Base-by-base conservation (phyloP, 164 flowering plant genomes). In the Vitis rupestris region DNA sequence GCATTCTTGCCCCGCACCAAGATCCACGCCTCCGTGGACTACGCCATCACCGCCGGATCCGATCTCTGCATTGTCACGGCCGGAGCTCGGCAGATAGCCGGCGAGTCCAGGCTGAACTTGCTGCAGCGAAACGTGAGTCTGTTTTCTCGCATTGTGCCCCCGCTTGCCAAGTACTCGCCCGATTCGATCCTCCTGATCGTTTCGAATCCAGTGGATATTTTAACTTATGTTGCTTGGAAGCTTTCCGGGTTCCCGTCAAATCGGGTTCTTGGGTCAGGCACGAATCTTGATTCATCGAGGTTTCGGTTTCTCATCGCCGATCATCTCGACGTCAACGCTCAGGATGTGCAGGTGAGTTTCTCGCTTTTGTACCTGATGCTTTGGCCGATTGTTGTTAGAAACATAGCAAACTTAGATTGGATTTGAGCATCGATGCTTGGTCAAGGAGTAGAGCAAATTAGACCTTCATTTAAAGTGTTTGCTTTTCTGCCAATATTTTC, bases 11-110 rank as follows among this genome's bases (percentile, higher is more conserved):
- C 97, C 31, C 87, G 93, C 23, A 87, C 93, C 53, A 81, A 78
- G 44, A 91, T 91, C 82, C 12, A 19, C 11, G 88, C 94, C 56
- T 77, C 86, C 69, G 79, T 74, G 9, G 95, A 92, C 76, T 84
- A 81, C 79, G 50, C 83, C 59, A 78, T 79, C 63, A 88, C 97
- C 29, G 80, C 75, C 9, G 84, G 79, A 9, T 91, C 97, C 19
- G 94, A 91, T 66, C 86, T 89, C 52, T 83, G 89, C 70, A 88
- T 91, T 50, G 85, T 91, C 59, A 89, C 94, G 12, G 97, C 94
- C 23, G 94, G 94, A 0, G 97, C 94, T 0, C 75, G 91, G 1
- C 94, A 91, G 87, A 80, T 69, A 37, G 69, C 82, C 4, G 91
- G 89, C 0, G 97, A 91, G 80, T 83, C 90, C 11, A 74, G 94